Base-by-base conservation (phyloP, 129 eudicot species). In the Silybum marianum region DNA sequence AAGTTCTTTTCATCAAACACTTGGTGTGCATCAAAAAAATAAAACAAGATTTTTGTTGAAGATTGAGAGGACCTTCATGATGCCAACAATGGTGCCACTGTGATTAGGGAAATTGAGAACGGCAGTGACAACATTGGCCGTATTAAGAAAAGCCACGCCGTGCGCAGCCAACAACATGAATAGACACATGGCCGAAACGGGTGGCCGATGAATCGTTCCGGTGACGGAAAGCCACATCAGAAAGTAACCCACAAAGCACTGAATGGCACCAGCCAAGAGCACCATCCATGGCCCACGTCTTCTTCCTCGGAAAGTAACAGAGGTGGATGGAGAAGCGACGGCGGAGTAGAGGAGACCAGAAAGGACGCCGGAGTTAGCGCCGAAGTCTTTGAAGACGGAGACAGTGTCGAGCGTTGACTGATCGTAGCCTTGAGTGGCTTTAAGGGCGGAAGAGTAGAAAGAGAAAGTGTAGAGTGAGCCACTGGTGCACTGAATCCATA, bases 381-480 rank as follows among this genome's bases (percentile, higher is more conserved):
- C 98, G 78, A 92, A 71, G 87, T 94, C 98, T 70, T 94, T 94
- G 93, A 89, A 92, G 39, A 92, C 92, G 71, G 97, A 86, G 77
- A 92, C 79, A 69, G 89, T 81, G 73, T 84, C 88, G 77, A 95
- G 97, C 19, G 96, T 90, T 48, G 97, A 89, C 58, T 92, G 97
- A 69, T 84, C 81, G 88, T 95, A 95, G 70, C 78, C 77, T 71
- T 92, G 98, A 72, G 77, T 84, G 72, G 93, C 73, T 84, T 95
- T 90, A 65, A 94, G 86, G 86, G 87, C 74, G 0, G 89, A 44
- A 25, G 99, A 92, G 88, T 95, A 95, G 91, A 95, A 87, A 76
- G 88, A 81, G 89, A 95, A 95, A 84, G 99, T 95, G 91, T 93
- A 92, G 88, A 90, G 97, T 19, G 96, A 92, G 85, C 97, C 99